Evolutionary conservation across 2,329 filamentous ascomycete species (phyloP), one percentile per base, ranked within the genome.

Genomic region (Colletotrichum endophyticum): DNA sequence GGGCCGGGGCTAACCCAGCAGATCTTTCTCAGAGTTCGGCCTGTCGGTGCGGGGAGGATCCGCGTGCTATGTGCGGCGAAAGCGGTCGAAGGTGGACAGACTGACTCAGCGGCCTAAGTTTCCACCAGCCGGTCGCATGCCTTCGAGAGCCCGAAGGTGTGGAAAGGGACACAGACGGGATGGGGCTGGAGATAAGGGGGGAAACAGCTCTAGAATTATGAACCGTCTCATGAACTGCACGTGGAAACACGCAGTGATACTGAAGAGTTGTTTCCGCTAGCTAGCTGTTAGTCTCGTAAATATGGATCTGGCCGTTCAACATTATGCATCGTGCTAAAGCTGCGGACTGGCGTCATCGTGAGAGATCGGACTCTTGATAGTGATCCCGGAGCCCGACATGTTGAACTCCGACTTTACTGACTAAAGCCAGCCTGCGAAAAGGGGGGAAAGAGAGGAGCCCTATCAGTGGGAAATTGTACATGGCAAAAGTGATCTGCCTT

Each of bases 71-170:
- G 5, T 5, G 44, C 44, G 44, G 44, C 39, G 27, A 53, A 44
- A 32, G 32, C 25, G 8, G 27, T 28, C 57, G n/a, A 57, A n/a
- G 32, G 19, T 32, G 34, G 28, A 53, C 22, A 4, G 8, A 61
- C 36, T 75, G 67, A 75, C 61, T 75, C 62, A 68, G 69, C 73
- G 69, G 69, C n/a, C 32, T 57, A 3, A 62, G 49, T 25, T 28
- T 59, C 34, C 57, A 22, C 11, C 44, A 36, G 44, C 73, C 70
- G 64, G 25, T 34, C 44, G 57, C 44, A 76, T 39, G 57, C 61
- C 15, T 53, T 66, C 34, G 44, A 32, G 30, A 67, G 28, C 73
- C 64, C 68, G 68, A 70, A 64, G 2, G 34, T 44, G 34, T 64
- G 62, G 62, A 8, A 61, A 32, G 30, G 27, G 36, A 32, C 16